Evolutionary conservation across 208 protist species (phyloP).

Genomic region (Trypanosoma vivax): DNA sequence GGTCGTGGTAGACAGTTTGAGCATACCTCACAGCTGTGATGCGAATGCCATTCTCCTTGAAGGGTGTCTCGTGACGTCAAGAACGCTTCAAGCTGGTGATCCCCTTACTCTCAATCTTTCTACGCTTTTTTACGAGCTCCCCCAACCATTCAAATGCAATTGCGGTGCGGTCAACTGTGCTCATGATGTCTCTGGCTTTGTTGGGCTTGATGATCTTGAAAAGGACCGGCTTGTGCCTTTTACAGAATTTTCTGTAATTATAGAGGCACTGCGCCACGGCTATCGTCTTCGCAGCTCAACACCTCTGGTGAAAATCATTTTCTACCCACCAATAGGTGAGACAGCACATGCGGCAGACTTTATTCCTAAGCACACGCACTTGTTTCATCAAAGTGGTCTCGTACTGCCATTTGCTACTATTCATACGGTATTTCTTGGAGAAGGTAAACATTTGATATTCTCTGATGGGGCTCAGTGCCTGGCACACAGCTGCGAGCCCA

Average conservation of each 20-base stretch:
- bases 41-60: conserved; percentile 66
- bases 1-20: conserved; percentile 40
- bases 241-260: conserved; percentile 28
- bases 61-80: conserved; percentile 41
- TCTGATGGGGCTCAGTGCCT: conserved; percentile 65
- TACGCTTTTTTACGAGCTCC: conserved; percentile 40
- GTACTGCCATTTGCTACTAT: conserved; percentile 75
- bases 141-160: conserved; percentile 30
- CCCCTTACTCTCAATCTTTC: conserved; percentile 65
- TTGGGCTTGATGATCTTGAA: conserved; percentile 20
- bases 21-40: conserved; percentile 66
- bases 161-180: conserved; percentile 41
- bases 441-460: conserved; percentile 76
- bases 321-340: conserved; percentile 39
- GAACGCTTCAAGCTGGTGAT: conserved; percentile 49
- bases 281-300: conserved; percentile 35
- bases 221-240: conserved; percentile 38
- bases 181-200: conserved; percentile 41
- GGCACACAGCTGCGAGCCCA: conserved; percentile 75
- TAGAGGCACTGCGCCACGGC: conserved; percentile 32
- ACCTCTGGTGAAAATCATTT: conserved; percentile 30
- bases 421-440: conserved; percentile 78
- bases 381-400: conserved; percentile 71
- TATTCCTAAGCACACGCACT: conserved; percentile 42
- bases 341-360: conserved; percentile 44